Base-by-base conservation (phyloP, 139 green algal genomes). In the Pycnococcus provasolii region DNA sequence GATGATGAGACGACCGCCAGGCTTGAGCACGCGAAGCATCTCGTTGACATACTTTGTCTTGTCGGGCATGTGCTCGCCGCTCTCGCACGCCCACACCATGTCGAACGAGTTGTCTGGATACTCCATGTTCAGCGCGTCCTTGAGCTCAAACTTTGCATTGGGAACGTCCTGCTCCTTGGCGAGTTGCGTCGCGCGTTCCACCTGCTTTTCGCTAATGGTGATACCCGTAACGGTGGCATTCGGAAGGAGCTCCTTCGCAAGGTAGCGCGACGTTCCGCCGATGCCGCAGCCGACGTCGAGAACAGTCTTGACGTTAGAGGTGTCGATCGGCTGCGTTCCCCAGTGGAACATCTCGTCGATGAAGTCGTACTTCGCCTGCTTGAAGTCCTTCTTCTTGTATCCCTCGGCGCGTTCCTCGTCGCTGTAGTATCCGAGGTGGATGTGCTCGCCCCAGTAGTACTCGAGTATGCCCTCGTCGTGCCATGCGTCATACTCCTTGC, bases 1-100 rank as follows among this genome's bases (percentile, higher is more conserved):
- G 7, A 74, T 47, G 15, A 73, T 57, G 7, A 71, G 26, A 37
- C 13, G 3, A 6, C 62, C 62, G 15, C 90, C 89, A 37, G 90
- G 90, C 63, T 89, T 89, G 3, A 96, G 84, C 62, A 95, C 89
- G 1, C 90, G 83, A 11, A 81, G 77, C 90, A 96, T 96, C 75
- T 94, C 85, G 57, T 91, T 75, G 26, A 96, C 82, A 63, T 96
- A 68, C 70, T 85, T 83, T 58, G 81, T 84, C 81, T 98, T 98
- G 85, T 97, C 89, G 2, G 92, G 92, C 92, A 98, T 98, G 83
- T 98, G 92, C 82, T 98, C 92, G 1, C 92, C 92, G 11, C 67
- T 86, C 85, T 98, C 92, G 65, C 94, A 96, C 1, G 88, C 94
- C 91, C 91, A 98, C 62, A 98, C 91, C 54, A 98, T 70, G 77